Conservation (phyloP, 2,329 filamentous ascomycete species). For the Aureobasidium leucospermi region DNA sequence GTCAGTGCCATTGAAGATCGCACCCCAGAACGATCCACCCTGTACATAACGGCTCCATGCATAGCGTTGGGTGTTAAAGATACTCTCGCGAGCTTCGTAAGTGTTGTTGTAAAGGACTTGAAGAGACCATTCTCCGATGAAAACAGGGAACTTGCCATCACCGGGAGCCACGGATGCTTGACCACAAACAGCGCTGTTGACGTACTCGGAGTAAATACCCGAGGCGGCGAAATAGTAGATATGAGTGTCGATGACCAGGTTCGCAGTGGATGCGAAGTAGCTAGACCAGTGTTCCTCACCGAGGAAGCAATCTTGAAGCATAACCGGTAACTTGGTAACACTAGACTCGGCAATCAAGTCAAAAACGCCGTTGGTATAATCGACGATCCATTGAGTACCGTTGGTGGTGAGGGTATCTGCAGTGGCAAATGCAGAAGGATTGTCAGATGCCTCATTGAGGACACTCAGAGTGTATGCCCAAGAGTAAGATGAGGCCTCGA, state of each 20-base stretch:
- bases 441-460: too few species aligned
- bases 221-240: slow-evolving; percentile 25
- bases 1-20: neutral
- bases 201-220: slow-evolving; percentile 20
- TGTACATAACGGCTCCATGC: slow-evolving; percentile 26
- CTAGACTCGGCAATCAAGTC: slow-evolving; percentile 20
- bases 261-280: slow-evolving; percentile 20
- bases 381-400: too few species aligned
- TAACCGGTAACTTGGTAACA: slow-evolving; percentile 24
- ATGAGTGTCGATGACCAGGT: slow-evolving; percentile 27
- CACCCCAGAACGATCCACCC: slow-evolving; percentile 26
- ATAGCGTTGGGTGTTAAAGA: slow-evolving; percentile 26
- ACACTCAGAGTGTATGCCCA: too few species aligned
- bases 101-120: slow-evolving; percentile 28
- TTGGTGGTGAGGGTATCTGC: too few species aligned
- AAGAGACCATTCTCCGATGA: slow-evolving; percentile 31
- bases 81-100: slow-evolving; percentile 21
- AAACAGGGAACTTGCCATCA: slow-evolving; percentile 25
- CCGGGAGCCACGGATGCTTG: slow-evolving; percentile 19
- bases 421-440: too few species aligned
- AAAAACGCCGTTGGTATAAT: slow-evolving; percentile 28
- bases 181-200: slow-evolving; percentile 21
- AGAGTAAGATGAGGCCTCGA: too few species aligned
- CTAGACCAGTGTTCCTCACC: slow-evolving; percentile 22
- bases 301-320: slow-evolving; percentile 28